Evolutionary conservation across 192 early-diverging fungal genomes (phyloP), one percentile per base, ranked within the genome.

Genomic region (Gigaspora rosea): DNA sequence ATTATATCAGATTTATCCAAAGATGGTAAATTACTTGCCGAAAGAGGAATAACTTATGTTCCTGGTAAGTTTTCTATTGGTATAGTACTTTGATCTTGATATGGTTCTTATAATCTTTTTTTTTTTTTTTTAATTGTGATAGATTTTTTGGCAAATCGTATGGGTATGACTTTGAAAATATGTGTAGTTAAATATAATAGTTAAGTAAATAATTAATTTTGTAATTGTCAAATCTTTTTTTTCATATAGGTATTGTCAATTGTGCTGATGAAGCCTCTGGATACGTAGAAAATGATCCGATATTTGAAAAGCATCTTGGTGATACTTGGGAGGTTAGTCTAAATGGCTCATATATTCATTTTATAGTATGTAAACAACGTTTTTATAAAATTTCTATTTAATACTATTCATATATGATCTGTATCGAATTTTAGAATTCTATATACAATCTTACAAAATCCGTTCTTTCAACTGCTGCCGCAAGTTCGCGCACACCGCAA

Each of bases 241-340:
- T 56, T 50, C 35, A 27, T 27, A 27, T 27, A 75, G 73, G 73
- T 8, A 86, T 86, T 49, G 85, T 86, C 20, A 84, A 86, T 71
- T 86, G 85, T 54, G 84, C 84, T 36, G 84, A 85, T 65, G 84
- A 86, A 51, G 63, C 75, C 36, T 70, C 67, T 15, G 85, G 85
- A 8, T 58, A 66, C 71, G 73, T 86, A 33, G 81, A 85, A 8
- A 41, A 83, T 47, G 85, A 86, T 72, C 84, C 81, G 7, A 71
- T 79, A 35, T 18, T 85, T 48, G 81, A 86, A 54, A 62, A 76
- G 46, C 84, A 85, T 81, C 69, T 85, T n/a, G 84, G 84, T 61
- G 59, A 63, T 33, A 49, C 73, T 27, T 75, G 73, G 73, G 59
- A 63, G 57, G 73, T 75, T 15, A 20, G 59, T 75, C 11, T 22